These are phyloP conservation scores for Wickerhamiella australiensis DNA, from an alignment of 805 yeast genomes.

Conservation along the genomic window DNA sequence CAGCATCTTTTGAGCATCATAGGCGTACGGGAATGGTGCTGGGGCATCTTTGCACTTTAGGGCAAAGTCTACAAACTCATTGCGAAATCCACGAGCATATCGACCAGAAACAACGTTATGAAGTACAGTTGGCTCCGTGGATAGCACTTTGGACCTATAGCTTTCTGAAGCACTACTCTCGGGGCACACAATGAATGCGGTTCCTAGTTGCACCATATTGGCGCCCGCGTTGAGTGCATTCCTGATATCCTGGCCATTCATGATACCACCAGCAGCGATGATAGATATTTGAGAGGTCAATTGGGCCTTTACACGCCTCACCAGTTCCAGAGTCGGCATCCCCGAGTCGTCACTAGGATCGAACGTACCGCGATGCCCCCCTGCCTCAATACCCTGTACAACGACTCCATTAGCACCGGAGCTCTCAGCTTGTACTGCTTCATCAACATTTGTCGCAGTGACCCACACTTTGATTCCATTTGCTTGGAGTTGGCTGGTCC, in stretches of 20 bases:
- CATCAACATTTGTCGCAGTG: slow-evolving; percentile 37
- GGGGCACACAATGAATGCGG: slow-evolving; percentile 35
- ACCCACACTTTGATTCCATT: slow-evolving; percentile 36
- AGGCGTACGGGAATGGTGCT: slow-evolving; percentile 8
- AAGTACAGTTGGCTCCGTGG: background rate
- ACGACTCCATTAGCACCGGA: slow-evolving; percentile 38
- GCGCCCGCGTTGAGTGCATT: slow-evolving; percentile 34
- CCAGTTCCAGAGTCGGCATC: slow-evolving; percentile 17
- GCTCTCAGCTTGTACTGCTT: slow-evolving; percentile 29
- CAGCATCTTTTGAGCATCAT: slow-evolving; percentile 6
- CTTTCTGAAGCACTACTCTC: slow-evolving; percentile 25
- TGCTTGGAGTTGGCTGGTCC: slow-evolving; percentile 29
- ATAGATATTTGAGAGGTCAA: slow-evolving; percentile 16
- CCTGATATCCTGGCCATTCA: slow-evolving; percentile 27
- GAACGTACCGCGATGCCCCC: slow-evolving; percentile 51
- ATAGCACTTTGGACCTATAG: slow-evolving; percentile 12
- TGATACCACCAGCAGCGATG: slow-evolving; percentile 46
- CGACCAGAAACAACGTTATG: slow-evolving; percentile 8
- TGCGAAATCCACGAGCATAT: slow-evolving; percentile 7
- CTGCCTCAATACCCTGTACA: slow-evolving; percentile 52
- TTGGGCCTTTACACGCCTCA: slow-evolving; percentile 17
- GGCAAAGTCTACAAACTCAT: slow-evolving; percentile 4
- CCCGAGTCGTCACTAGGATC: slow-evolving; percentile 28
- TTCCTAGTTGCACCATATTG: slow-evolving; percentile 45
- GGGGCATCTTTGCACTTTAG: background rate